Evolutionary conservation across 768 basidiomycete species (phyloP).

Genomic region (Collybia sordida): DNA sequence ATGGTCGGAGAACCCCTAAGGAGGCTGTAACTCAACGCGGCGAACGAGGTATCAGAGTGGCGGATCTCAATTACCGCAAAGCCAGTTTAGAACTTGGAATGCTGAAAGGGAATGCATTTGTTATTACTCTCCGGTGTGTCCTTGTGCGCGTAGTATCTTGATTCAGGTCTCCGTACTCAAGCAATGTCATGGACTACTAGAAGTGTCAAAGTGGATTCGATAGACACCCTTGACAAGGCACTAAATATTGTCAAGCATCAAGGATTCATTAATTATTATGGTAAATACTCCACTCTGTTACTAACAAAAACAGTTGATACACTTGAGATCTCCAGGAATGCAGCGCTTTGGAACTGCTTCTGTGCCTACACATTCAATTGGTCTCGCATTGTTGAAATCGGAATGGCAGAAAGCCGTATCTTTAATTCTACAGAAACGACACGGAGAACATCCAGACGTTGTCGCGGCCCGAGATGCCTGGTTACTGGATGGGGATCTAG

Average conservation of each 20-base stretch:
- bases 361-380: constrained; percentile 93
- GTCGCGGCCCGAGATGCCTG: constrained; percentile 81
- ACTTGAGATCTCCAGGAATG: constrained; percentile 63
- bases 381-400: constrained; percentile 82
- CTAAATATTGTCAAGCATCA: constrained; percentile 75
- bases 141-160: not conserved
- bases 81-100: constrained; percentile 87
- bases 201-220: constrained; percentile 79
- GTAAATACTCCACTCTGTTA: constrained; percentile 35
- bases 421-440: constrained; percentile 76
- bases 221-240: constrained; percentile 69
- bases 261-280: constrained; percentile 99
- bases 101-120: constrained; percentile 94
- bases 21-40: constrained; percentile 72
- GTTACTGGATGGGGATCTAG: constrained; percentile 80
- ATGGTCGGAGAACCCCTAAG: constrained; percentile 49
- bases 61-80: constrained; percentile 85
- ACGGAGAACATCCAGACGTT: constrained; percentile 94
- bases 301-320: constrained; percentile 8
- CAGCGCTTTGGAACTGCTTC: constrained; percentile 98
- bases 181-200: constrained; percentile 34
- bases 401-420: constrained; percentile 90
- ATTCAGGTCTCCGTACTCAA: no score
- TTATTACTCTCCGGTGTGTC: constrained; percentile 86
- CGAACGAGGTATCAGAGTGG: constrained; percentile 85